Evolutionary conservation across 768 basidiomycete genomes (phyloP).

Genomic region (Pisolithus tinctorius): DNA sequence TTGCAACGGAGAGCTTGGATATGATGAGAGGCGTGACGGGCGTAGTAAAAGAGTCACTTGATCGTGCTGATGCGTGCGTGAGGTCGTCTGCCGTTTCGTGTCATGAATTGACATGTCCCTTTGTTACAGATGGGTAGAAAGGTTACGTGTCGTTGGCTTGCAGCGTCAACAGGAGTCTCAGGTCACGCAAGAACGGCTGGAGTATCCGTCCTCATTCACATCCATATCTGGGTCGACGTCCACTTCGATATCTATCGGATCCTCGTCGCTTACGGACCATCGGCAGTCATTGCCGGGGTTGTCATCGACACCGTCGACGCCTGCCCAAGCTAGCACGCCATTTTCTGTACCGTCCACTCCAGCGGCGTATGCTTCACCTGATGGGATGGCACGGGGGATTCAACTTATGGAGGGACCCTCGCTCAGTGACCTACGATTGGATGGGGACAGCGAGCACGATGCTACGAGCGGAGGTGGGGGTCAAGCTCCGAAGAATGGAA

Average conservation of each 20-base stretch:
- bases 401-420: constrained; percentile 21
- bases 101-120: not conserved
- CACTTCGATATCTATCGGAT: not conserved
- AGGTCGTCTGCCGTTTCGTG: constrained; percentile 1
- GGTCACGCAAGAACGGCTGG: constrained; percentile 8
- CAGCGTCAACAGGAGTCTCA: constrained; percentile 41
- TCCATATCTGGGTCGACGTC: not conserved
- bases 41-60: constrained; percentile 82
- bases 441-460: constrained; percentile 10
- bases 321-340: constrained; percentile 20
- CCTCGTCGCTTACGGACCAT: constrained; percentile 5
- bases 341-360: constrained; percentile 26
- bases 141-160: constrained; percentile 69
- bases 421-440: constrained; percentile 24
- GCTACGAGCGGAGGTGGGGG: constrained; percentile 6
- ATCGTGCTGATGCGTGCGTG: constrained; percentile 77
- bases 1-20: constrained; percentile 88
- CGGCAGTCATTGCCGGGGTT: constrained; percentile 21
- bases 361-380: constrained; percentile 18
- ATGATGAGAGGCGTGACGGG: constrained; percentile 88
- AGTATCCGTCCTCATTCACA: not conserved
- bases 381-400: constrained; percentile 20
- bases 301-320: constrained; percentile 26
- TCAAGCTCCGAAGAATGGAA: constrained; percentile 15
- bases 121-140: constrained; percentile 67